Evolutionary conservation across 2,329 filamentous ascomycete genomes (phyloP).

Genomic region (Stachybotrys elegans): DNA sequence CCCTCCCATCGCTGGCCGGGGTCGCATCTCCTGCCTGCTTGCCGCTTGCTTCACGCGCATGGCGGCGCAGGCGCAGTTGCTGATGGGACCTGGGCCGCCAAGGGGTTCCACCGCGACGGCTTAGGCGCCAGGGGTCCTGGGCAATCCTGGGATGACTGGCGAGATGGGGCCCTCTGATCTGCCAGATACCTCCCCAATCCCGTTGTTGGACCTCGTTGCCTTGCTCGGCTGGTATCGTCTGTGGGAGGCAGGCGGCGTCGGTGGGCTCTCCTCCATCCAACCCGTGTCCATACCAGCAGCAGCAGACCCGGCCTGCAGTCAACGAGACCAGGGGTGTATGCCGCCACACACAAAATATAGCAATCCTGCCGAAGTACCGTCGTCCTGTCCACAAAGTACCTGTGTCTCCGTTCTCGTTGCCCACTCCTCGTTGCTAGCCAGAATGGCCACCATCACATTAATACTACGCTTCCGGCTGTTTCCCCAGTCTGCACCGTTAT

Average conservation of each 20-base stretch:
- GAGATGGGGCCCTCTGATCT: neutral
- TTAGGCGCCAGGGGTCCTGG: neutral
- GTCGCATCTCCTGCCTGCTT: neutral
- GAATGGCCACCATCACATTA: conserved; percentile 20
- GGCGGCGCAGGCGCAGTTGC: conserved; percentile 2
- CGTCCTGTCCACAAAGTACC: conserved; percentile 17
- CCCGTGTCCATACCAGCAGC: neutral
- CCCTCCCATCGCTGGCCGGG: neutral
- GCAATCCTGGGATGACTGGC: too few species aligned
- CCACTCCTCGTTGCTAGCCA: conserved; percentile 22
- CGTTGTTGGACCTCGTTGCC: neutral
- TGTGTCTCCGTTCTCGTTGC: conserved; percentile 16
- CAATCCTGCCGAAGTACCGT: conserved; percentile 18
- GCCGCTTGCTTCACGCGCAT: neutral
- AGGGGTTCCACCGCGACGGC: conserved; percentile 7
- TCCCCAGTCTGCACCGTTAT: conserved; percentile 16
- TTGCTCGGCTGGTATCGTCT: too few species aligned
- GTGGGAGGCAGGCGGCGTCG: too few species aligned
- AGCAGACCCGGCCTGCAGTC: neutral
- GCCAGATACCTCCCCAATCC: neutral
- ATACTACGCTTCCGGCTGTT: conserved; percentile 21
- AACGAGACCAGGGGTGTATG: conserved; percentile 7
- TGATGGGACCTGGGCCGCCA: conserved; percentile 1
- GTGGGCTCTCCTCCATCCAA: too few species aligned
- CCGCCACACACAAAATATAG: conserved; percentile 21